Base-by-base conservation (phyloP, 805 yeast species). In the Metschnikowia arizonensis region DNA sequence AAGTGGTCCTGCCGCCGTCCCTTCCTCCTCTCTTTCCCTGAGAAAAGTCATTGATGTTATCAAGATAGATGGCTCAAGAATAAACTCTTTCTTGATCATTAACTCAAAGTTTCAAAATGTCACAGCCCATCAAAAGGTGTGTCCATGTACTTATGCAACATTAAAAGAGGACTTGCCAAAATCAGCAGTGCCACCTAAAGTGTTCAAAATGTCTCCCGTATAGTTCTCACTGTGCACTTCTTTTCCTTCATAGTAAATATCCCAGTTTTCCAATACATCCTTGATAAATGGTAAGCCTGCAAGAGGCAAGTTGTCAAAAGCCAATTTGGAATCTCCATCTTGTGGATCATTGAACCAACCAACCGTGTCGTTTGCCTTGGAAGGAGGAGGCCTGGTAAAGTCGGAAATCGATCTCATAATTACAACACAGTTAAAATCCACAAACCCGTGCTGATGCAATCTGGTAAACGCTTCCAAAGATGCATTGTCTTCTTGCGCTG, bases 401-500 rank as follows among this genome's bases (percentile, higher is more conserved):
- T 81, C 83, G 4, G 83, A 77, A 50, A 78, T 78, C 39, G 83
- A 69, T 68, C 85, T 77, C 78, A 79, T 66, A 23, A 79, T 68
- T 10, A 80, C 78, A 49, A 81, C 68, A 63, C 85, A 74, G 49
- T 73, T 63, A 59, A 64, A 81, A 60, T 79, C 83, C 42, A 77
- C 78, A 48, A 79, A 67, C 8, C 82, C 83, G 52, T 66, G 68
- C 48, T 65, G 66, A 49, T 76, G 77, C 56, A 75, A 72, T 66
- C 87, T 74, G 38, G 78, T 54, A 46, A 81, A 61, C 7, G 79
- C 78, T 60, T 81, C 85, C 56, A 81, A 72, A 12, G 82, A 68
- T 14, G 86, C 86, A 58, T 79, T 77, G 58, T 82, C 87, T 61
- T 82, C 87, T 61, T 81, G 85, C 44, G 82, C 83, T 36, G 84